Base-by-base conservation (phyloP, 805 yeast genomes). In the Teunomyces tritomae region DNA sequence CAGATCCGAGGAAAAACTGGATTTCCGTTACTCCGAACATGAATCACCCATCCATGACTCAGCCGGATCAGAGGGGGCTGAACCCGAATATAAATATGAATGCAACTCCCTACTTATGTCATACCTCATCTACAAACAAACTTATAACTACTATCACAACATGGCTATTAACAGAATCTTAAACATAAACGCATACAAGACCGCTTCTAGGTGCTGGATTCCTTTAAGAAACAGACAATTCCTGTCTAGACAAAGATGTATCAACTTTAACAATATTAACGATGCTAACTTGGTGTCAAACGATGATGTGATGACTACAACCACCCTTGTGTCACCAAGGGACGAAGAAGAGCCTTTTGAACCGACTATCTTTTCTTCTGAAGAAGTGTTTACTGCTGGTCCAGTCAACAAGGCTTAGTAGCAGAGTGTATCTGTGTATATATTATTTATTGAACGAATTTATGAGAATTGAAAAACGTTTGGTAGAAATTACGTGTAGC, bases 191-290 rank as follows among this genome's bases (percentile, higher is more conserved):
- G 29, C 70, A 14, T 64, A 61, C 59, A 70, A 67, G 55, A 72
- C 77, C 42, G 73, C 76, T 45, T 58, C 74, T 41, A 67, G 74
- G 50, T 70, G 75, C 57, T 72, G 76, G 76, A 55, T 72, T 24
- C 73, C 74, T 40, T 53, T 58, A 33, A 64, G 61, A 43, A 55
- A 54, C 43, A 62, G 76, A 52, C 58, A 52, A 47, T 71, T 70
- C 42, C 68, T 74, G 28, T 66, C 73, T 1, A 61, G 58, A 46
- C 73, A 69, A 49, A 61, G 72, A 51, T 61, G 57, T 36, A 59
- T 70, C 33, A 65, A 67, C 58, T 60, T 68, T 48, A 68, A 66
- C 61, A 67, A 61, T 49, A 47, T 56, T 32, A 58, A 61, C 40
- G 71, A 66, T 26, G 55, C 60, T 26, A 56, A 55, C 49, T 56